Conservation (phyloP, 73 alveolate genomes). For the Paramecium pentaurelia region DNA sequence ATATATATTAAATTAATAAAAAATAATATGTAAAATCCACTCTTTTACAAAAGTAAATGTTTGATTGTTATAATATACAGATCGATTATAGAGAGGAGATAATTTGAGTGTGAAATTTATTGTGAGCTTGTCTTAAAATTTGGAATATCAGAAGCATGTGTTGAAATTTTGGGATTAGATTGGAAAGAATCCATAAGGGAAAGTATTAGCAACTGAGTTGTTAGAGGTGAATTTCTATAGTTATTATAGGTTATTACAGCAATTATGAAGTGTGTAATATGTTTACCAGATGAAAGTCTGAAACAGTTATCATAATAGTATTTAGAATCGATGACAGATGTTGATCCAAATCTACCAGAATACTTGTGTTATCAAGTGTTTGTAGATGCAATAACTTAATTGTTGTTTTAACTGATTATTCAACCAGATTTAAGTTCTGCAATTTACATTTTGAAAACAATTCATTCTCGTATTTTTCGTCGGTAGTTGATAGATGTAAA, state of each 20-base stretch:
- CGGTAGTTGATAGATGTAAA: neutral
- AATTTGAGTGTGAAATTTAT: neutral
- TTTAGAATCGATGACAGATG: neutral
- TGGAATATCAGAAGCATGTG: neutral
- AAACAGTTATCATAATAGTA: constrained; percentile 22
- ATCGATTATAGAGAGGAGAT: neutral
- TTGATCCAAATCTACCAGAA: neutral
- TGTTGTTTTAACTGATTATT: neutral
- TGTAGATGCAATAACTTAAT: neutral
- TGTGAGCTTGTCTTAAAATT: neutral
- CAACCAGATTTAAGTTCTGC: neutral
- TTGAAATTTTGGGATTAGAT: constrained; percentile 25
- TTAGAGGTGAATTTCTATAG: neutral
- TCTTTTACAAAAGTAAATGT: neutral
- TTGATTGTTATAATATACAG: neutral
- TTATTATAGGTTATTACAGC: neutral
- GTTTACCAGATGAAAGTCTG: constrained; percentile 20
- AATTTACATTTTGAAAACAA: neutral
- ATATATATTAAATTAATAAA: neutral
- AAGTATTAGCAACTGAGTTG: neutral
- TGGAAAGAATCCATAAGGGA: constrained; percentile 5
- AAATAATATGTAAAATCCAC: constrained; percentile 7
- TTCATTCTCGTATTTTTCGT: neutral
- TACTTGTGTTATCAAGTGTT: neutral
- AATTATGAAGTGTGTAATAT: neutral